Conservation (phyloP, 2,329 filamentous ascomycete species). For the Raffaelea deltoideospora region DNA sequence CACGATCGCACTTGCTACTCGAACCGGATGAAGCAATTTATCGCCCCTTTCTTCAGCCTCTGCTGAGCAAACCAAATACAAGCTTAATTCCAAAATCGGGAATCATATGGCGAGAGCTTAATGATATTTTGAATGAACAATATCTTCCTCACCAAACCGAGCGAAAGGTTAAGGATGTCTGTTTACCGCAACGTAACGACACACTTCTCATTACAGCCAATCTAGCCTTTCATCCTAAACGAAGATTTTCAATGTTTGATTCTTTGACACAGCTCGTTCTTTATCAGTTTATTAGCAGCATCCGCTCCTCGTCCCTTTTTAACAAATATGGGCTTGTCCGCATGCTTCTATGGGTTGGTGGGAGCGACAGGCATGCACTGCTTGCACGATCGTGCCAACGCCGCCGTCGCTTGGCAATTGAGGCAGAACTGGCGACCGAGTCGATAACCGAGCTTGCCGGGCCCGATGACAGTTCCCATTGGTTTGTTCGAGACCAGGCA, state of each 20-base stretch:
- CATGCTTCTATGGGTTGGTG: constrained; percentile 58
- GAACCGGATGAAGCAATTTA: constrained; percentile 53
- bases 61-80: constrained; percentile 33
- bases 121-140: constrained; percentile 31
- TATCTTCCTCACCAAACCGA: constrained; percentile 40
- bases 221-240: constrained; percentile 38
- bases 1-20: constrained; percentile 69
- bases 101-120: constrained; percentile 44
- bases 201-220: constrained; percentile 61
- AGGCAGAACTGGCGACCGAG: constrained; percentile 46
- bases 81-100: constrained; percentile 39
- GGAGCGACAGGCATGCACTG: constrained; percentile 40
- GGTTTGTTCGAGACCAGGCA: constrained; percentile 25
- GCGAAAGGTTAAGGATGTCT: constrained; percentile 20
- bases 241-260: constrained; percentile 32
- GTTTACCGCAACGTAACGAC: constrained; percentile 43
- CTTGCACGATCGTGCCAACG: constrained; percentile 43
- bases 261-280: constrained; percentile 43
- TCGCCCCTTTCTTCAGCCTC: constrained; percentile 40
- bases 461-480: constrained; percentile 8
- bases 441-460: constrained; percentile 39
- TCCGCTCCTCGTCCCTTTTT: constrained; percentile 44
- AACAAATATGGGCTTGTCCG: constrained; percentile 67
- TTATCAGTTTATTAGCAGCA: constrained; percentile 44
- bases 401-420: constrained; percentile 41